Base-by-base conservation (phyloP, 2,329 filamentous ascomycete genomes). In the Coniochaeta pulveracea region DNA sequence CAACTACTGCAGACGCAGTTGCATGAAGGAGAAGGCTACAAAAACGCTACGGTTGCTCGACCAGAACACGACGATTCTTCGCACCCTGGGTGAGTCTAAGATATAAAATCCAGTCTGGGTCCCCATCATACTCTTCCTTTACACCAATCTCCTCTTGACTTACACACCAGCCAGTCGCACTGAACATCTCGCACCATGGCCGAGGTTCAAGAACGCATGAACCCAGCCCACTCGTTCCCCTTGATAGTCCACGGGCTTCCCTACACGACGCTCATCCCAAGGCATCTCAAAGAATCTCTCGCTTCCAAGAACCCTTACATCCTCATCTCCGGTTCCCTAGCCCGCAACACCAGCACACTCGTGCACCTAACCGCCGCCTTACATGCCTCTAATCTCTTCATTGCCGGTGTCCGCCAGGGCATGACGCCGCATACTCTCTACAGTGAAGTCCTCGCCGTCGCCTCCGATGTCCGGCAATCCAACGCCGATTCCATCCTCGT, bases 401-500 rank as follows among this genome's bases (percentile, higher is more conserved):
- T 46, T 1, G 43, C 27, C 9, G 40, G 39, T 18, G 26, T 38
- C 12, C 35, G 31, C 16, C 26, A 37, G 6, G 43, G 42, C 29
- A 41, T 44, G 33, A 34, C 31, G 4, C 35, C 43, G 8, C 43
- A 46, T 19, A 44, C 43, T 16, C 40, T 40, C 28, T 43, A 37
- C 19, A 38, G 25, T 5, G 43, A 46, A n/a, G 36, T 46, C 16
- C 16, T 43, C 3, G 31, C 40, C 16, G 21, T 43, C 19, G 24
- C 36, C 14, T 21, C 22, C 2, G 39, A 41, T 12, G 26, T 43
- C 5, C 31, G 30, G 12, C 26, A 21, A 3, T 25, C 40, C 2
- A 29, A 32, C 5, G 40, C 42, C 4, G 43, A 45, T 27, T 27
- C 27, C 12, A 39, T 45, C 16, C 18, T 45, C 4, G 39, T 39